Base-by-base conservation (phyloP, 306 rosid genomes). In the Castanea crenata region DNA sequence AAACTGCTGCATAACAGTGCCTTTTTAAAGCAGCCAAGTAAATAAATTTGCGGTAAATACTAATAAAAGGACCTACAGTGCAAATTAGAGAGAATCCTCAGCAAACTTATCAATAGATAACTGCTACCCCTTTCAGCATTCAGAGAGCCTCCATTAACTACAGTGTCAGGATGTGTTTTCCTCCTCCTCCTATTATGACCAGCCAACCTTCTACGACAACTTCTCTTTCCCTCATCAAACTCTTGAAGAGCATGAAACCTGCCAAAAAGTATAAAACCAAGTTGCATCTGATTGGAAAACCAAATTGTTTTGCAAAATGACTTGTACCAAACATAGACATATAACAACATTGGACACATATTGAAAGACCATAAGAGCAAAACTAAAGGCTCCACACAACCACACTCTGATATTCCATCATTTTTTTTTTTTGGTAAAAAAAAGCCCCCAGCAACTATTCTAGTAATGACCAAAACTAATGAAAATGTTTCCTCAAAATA, bases 171-270 rank as follows among this genome's bases (percentile, higher is more conserved):
- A 83, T 92, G 88, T 2, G 88, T 88, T 81, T 92, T 92, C 78
- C 98, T 89, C 81, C 98, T 92, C 77, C 97, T 87, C 86, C 81
- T 89, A 61, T 94, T 94, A 59, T 94, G 98, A 74, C 97, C 97
- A 18, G 96, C 98, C 80, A 94, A 81, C 67, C 97, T 94, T 84
- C 97, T 86, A 59, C 98, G 94, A 71, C 98, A 94, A 89, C 98
- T 94, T 78, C 98, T 86, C 87, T 87, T 94, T 82, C 97, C 98
- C 78, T 94, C 98, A 79, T 94, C 98, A 74, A 94, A 94, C 81
- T 94, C 97, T 86, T 92, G 92, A 83, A 94, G 97, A 73, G 73
- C 88, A 83, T 94, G 98, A 85, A 92, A 94, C 94, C 98, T 94
- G 89, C 49, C 84, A 88, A 89, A 31, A 79, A 78, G 57, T 68